Evolutionary conservation across 495 filamentous ascomycete genomes (phyloP), one percentile per base, ranked within the genome.

Genomic region (Cercophora sp.): DNA sequence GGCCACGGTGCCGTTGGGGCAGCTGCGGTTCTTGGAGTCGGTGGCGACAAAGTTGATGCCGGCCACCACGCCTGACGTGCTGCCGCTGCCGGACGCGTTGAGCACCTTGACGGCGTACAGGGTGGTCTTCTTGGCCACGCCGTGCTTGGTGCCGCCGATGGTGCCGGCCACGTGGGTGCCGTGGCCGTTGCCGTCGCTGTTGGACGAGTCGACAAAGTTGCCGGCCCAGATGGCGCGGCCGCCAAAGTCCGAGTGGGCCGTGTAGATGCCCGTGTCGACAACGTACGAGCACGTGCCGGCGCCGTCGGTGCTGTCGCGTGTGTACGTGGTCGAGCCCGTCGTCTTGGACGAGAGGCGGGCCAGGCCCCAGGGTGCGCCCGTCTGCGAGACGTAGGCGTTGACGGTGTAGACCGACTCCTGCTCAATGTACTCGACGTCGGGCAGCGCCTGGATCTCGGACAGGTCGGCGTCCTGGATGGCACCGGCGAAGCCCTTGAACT

Each of bases 201-300:
- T 57, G 47, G 63, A 51, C 58, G 23, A 49, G 61, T 67, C 67
- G 54, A 59, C 66, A 25, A 36, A 32, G 32, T 51, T 44, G 20
- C 15, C 32, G 18, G 40, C 26, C 8, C 41, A 31, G 8, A 16
- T 42, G 40, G 40, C 23, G 19, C 39, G 42, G 41, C 49, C 40
- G 10, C 41, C 41, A 19, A 55, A 55, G 35, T 55, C 41, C 26
- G 48, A 42, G 52, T 86, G 82, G 1, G 60, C 31, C 13, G 65
- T 76, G 57, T 76, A 72, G 62, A 85, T 81, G 53, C 83, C 84
- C 5, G 74, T 77, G 59, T 79, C 83, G 51, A 86, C 73, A 43
- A 86, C 70, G 51, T 85, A 86, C 50, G 77, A 70, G 51, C 70
- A 83, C 40, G 77, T 77, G 13, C 81, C 83, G 18, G 65, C 37